Conservation (phyloP, 352 stramenopile genomes). For the Pythium brachiatum region DNA sequence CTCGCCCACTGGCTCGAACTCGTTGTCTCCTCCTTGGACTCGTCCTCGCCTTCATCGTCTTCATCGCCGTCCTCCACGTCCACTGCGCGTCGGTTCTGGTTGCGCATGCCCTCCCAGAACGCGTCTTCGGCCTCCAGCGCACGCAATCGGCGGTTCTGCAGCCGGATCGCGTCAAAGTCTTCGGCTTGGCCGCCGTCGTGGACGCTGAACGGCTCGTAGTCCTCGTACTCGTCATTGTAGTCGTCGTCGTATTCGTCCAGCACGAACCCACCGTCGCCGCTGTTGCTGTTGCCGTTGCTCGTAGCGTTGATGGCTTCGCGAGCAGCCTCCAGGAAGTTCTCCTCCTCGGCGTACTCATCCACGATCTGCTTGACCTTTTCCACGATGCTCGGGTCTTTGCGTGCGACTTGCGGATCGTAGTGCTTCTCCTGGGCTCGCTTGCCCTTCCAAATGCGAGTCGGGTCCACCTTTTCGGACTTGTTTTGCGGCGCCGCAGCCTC, state of each 20-base stretch:
- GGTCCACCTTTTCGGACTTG: constrained; percentile 29
- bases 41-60: constrained; percentile 18
- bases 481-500: not conserved
- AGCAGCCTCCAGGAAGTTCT: constrained; percentile 23
- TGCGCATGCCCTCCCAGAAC: constrained; percentile 43
- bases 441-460: constrained; percentile 33
- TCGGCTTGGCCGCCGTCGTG: constrained; percentile 28
- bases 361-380: constrained; percentile 35
- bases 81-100: constrained; percentile 29
- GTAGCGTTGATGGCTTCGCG: not conserved
- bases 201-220: constrained; percentile 50
- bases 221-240: constrained; percentile 85
- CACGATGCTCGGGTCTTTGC: constrained; percentile 28
- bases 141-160: constrained; percentile 30
- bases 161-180: constrained; percentile 34
- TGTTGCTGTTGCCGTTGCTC: not conserved
- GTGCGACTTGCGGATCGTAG: constrained; percentile 34
- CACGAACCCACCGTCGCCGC: not conserved
- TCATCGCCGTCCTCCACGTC: constrained; percentile 20
- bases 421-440: constrained; percentile 35
- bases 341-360: constrained; percentile 30
- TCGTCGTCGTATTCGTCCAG: constrained; percentile 58
- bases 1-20: constrained; percentile 5
- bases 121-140: constrained; percentile 35
- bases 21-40: constrained; percentile 9